Base-by-base conservation (phyloP, 192 early-diverging fungal genomes). In the Backusella macrospora region DNA sequence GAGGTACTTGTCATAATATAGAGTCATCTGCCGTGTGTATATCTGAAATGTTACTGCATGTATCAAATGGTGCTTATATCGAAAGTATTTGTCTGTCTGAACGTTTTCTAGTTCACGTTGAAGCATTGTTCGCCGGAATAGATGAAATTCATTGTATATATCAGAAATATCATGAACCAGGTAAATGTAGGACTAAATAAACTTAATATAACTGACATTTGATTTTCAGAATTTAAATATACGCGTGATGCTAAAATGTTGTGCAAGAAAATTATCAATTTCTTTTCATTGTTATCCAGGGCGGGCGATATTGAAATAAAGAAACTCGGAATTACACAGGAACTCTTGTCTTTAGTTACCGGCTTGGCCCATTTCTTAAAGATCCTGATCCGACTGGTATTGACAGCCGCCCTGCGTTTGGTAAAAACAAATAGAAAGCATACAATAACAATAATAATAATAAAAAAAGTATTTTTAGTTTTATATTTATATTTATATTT, bases 21-120 rank as follows among this genome's bases (percentile, higher is more conserved):
- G 97, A 99, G 77, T 95, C 94, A 4, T 92, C 94, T 6, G 96
- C 96, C 2, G 92, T 94, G 1, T 97, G 95, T 80, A 98, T 99
- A 68, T 94, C 93, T 18, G 95, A 96, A 70, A 99, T 97, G 92
- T 79, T 99, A 40, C 78, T 96, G 52, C 92, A 94, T 76, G 92
- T 98, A 49, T 93, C 95, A 13, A 92, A 94, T 65, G 91, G 94
- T 40, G 84, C 88, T 39, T 94, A 91, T 80, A 80, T 92, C 40
- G 90, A 96, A 45, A 92, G 95, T n/a, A 86, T 96, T 37, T 84
- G 90, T 52, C 90, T 95, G 78, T 93, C 95, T 0, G 90, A 91
- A 73, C 84, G 85, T 49, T 96, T 99, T 71, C 91, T 99, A 63
- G 84, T 90, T 69, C 96, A 98, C 74, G 95, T 99, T 37, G 95